Evolutionary conservation across 495 filamentous ascomycete genomes (phyloP).

Genomic region (Tricharina praecox): DNA sequence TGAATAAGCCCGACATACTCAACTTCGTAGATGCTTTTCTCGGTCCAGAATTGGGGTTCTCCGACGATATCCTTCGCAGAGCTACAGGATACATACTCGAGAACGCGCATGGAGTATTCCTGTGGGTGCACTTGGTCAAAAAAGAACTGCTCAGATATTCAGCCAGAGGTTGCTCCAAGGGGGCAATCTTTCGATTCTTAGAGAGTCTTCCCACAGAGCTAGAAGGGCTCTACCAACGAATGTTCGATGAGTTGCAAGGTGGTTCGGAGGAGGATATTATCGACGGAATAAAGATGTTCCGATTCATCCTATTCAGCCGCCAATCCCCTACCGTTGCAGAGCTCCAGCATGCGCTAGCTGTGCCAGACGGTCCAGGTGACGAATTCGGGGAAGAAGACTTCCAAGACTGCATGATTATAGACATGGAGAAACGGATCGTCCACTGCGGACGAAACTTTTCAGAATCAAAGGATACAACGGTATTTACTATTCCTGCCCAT

Average conservation of each 20-base stretch:
- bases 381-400: background rate
- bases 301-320: background rate
- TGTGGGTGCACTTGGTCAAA: background rate
- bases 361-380: background rate
- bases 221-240: background rate
- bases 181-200: background rate
- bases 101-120: background rate
- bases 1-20: background rate
- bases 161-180: background rate
- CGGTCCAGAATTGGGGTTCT: background rate
- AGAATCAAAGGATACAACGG: background rate
- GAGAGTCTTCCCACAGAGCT: background rate
- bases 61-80: background rate
- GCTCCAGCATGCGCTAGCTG: background rate
- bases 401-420: background rate
- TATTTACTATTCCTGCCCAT: too few species aligned
- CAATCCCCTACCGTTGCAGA: background rate
- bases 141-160: background rate
- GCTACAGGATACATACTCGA: background rate
- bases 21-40: background rate
- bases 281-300: background rate
- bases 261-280: background rate
- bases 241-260: background rate
- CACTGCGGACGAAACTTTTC: background rate
- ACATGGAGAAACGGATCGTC: background rate